Base-by-base conservation (phyloP, 2,329 filamentous ascomycete genomes). In the Elsinoe batatas region DNA sequence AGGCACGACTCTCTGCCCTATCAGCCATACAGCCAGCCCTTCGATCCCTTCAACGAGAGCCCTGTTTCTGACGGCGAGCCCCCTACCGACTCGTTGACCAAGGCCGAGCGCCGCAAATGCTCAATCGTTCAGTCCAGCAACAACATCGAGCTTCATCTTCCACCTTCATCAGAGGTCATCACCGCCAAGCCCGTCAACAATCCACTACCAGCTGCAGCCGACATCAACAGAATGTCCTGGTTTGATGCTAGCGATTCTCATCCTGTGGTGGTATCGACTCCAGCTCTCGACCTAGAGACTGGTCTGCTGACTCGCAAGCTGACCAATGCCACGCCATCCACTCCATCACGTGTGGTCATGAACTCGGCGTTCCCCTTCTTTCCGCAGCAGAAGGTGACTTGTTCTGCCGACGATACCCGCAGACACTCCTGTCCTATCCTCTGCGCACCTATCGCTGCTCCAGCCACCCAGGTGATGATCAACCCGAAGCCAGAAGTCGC, bases 1-100 rank as follows among this genome's bases (percentile, higher is more conserved):
- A 30, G 35, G 32, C 53, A 55, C 53, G 40, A 69, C 30, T n/a
- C 30, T n/a, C 32, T 55, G 30, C 53, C 53, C 17, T 55, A 55
- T 30, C 53, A 55, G 53, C 37, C 53, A 42, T 55, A 55, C 40
- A 46, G 53, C 18, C 17, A 18, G 10, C 42, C 22, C 13, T 55
- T 55, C 17, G 42, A 47, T 13, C 53, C 40, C 7, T 44, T 54
- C 36, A 35, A 54, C 10, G 36, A 54, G 38, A 33, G 12, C 51
- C 18, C 15, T 5, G 4, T 20, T 8, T 37, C 51, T 15, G 36
- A 32, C 15, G 32, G 10, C 15, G 47, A 38, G 7, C 22, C 47
- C 15, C 33, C 47, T 7, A 37, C 35, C 10, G 20, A 12, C 10
- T 42, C 51, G 3, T 20, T 54, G n/a, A 42, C 51, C 15, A 54